Percentiles rank a stretch among this genome's conserved stretches.
Evolutionary conservation across 495 filamentous ascomycete genomes (phyloP).

Genomic region (Aspergillus cavernicola): DNA sequence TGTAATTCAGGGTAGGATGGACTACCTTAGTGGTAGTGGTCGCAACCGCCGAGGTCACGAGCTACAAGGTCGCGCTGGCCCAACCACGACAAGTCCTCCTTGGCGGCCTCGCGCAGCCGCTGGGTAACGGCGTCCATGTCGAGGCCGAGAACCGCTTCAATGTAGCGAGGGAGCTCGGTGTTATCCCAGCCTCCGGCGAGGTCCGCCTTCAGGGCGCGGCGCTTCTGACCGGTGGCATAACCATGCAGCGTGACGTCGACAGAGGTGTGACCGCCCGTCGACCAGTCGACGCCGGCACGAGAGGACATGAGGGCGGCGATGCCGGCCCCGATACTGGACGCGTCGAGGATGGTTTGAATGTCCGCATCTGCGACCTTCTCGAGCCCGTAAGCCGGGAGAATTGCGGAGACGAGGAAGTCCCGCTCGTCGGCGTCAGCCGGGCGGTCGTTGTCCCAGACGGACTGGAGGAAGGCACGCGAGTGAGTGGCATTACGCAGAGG

Average conservation of each 20-base stretch:
- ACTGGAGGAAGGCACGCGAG: not conserved
- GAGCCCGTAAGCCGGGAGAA: not conserved
- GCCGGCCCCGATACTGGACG: not conserved
- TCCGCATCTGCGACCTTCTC: not conserved
- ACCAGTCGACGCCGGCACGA: slow-evolving; percentile 4
- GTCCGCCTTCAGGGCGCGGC: not conserved
- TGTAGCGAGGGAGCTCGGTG: slow-evolving; percentile 6
- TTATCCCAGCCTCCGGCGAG: slow-evolving; percentile 6
- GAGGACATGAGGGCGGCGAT: not conserved
- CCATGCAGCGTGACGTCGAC: slow-evolving; percentile 9
- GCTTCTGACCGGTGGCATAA: not conserved
- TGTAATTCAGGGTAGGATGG: not conserved
- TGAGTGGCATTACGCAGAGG: not conserved
- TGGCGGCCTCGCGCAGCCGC: not conserved
- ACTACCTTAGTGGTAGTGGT: not conserved
- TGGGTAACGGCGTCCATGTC: slow-evolving; percentile 5
- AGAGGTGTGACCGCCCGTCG: slow-evolving; percentile 1
- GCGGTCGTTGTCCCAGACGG: not conserved
- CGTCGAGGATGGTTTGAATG: not conserved
- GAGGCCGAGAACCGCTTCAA: not conserved
- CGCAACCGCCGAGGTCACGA: too few species aligned
- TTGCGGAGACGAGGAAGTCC: not conserved
- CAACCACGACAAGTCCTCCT: not conserved
- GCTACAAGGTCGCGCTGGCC: not conserved
- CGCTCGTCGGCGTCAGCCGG: not conserved